phyloP scores from a whole-genome alignment of 805 yeast genomes.

The Candida ponderosae region DNA sequence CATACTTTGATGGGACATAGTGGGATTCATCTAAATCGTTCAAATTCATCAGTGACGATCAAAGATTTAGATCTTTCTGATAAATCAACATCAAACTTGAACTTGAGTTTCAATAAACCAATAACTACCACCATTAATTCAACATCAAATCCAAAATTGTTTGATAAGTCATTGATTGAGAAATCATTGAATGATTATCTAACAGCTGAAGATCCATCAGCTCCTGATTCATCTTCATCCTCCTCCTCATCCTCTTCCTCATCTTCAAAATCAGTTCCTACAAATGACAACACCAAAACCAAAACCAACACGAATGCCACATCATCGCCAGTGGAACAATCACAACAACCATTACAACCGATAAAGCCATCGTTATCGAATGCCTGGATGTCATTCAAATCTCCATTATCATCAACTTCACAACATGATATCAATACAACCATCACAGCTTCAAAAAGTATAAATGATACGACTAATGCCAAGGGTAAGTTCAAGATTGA shows the following conservation, averaged over 20 bases:
- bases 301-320: too few species aligned
- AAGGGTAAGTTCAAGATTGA: constrained; percentile 17
- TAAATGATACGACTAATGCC: neutral
- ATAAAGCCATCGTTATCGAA: too few species aligned
- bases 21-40: neutral
- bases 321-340: too few species aligned
- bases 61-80: too few species aligned
- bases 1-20: too few species aligned
- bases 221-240: neutral
- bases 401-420: too few species aligned
- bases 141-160: constrained; percentile 6
- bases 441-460: neutral
- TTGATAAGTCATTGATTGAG: constrained; percentile 17
- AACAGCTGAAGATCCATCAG: constrained; percentile 2
- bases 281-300: too few species aligned
- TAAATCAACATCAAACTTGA: neutral
- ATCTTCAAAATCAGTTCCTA: neutral
- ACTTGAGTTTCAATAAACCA: neutral
- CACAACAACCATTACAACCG: too few species aligned
- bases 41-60: neutral
- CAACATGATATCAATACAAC: too few species aligned
- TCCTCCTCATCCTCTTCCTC: neutral
- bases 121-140: neutral
- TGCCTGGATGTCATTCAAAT: too few species aligned
- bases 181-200: constrained; percentile 11